Conservation (phyloP, 2,329 filamentous ascomycete genomes). For the Alternaria rosae region DNA sequence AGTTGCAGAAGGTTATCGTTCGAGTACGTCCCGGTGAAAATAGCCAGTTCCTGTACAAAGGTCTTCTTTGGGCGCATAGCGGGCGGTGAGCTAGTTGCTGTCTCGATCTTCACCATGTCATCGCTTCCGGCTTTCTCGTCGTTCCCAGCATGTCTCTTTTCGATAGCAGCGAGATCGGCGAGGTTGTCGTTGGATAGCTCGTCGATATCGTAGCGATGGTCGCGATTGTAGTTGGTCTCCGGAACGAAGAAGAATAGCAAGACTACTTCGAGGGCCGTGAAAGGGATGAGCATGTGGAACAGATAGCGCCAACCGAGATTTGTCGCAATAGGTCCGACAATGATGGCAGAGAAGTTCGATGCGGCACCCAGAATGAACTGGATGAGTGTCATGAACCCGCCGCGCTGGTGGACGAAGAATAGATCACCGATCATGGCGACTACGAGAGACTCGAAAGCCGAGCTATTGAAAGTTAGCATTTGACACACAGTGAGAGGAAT, state of each 20-base stretch:
- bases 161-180: conserved; percentile 32
- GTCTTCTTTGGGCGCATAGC: conserved; percentile 44
- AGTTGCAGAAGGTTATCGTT: conserved; percentile 50
- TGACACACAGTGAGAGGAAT: conserved; percentile 8
- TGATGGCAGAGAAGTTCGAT: conserved; percentile 48
- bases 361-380: conserved; percentile 47
- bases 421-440: conserved; percentile 47
- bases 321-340: conserved; percentile 45
- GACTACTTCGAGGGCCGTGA: conserved; percentile 55
- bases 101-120: conserved; percentile 32
- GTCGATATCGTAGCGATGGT: conserved; percentile 45
- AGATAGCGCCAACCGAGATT: conserved; percentile 52
- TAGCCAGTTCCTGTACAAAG: conserved; percentile 44
- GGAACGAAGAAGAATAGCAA: conserved; percentile 59
- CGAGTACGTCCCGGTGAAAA: conserved; percentile 52
- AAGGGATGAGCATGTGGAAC: conserved; percentile 58
- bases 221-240: conserved; percentile 59
- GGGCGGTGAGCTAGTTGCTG: conserved; percentile 21
- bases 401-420: conserved; percentile 49
- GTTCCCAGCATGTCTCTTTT: conserved; percentile 27
- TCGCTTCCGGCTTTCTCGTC: conserved; percentile 14
- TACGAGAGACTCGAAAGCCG: conserved; percentile 48
- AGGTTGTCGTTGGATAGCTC: conserved; percentile 39
- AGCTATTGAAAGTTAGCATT: conserved; percentile 25
- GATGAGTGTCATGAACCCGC: conserved; percentile 44